Percentiles rank a stretch among this genome's conserved stretches.
Conservation (phyloP, 257 asterid species). For the Parsonsia alboflavescens region DNA sequence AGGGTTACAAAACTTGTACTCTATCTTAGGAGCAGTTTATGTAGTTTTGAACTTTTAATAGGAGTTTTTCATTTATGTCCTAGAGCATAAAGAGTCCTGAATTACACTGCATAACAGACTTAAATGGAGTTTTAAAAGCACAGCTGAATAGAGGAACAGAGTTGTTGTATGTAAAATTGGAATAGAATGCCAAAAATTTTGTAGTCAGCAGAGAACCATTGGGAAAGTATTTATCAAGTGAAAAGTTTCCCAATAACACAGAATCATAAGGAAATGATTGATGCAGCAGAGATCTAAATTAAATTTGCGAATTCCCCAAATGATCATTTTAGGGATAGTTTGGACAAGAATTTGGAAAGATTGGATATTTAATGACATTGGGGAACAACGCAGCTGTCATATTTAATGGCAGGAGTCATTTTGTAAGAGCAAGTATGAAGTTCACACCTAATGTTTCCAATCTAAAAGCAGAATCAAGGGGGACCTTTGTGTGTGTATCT, state of each 20-base stretch:
- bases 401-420: conserved; percentile 30
- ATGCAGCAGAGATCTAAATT: conserved; percentile 1
- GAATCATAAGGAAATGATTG: neutral
- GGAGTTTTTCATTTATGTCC: neutral
- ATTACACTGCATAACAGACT: neutral
- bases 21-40: neutral
- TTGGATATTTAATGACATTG: conserved; percentile 20
- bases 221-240: neutral
- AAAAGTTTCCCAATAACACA: neutral
- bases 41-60: neutral
- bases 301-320: neutral
- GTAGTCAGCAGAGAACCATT: neutral
- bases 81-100: neutral
- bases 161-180: neutral
- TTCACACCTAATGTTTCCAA: conserved; percentile 26
- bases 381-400: conserved; percentile 37
- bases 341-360: conserved; percentile 12
- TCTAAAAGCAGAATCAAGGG: conserved; percentile 22
- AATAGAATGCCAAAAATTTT: neutral
- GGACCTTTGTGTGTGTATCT: conserved; percentile 26
- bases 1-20: neutral
- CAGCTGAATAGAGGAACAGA: neutral
- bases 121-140: neutral
- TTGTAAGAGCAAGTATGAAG: conserved; percentile 16
- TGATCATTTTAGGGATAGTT: neutral